Base-by-base conservation (phyloP, 2,329 filamentous ascomycete species). In the Cladosporium sp. region DNA sequence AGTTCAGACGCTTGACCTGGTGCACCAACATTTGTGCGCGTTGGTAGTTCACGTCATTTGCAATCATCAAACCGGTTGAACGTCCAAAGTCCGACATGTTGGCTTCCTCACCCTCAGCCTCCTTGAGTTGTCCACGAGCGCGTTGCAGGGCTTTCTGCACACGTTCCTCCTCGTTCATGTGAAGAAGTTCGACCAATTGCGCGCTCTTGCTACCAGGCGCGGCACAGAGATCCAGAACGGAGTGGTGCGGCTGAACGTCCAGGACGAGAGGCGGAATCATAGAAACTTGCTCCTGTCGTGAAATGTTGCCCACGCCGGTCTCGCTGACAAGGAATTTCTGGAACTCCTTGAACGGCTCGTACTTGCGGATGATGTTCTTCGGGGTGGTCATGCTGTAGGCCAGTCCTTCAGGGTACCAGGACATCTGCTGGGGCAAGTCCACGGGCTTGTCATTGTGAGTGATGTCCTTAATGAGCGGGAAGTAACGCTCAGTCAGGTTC, bases 361-460 rank as follows among this genome's bases (percentile, higher is more conserved):
- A 97, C 76, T 93, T 93, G 73, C 95, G 90, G 68, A 99, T 87
- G 70, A 98, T 90, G 75, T 96, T 93, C 85, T 98, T 99, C 68
- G 95, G 92, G 6, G 94, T 98, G 55, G 93, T 97, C 93, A 98
- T 98, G 79, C 89, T 93, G 91, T 96, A 99, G 59, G 95, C 95
- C 67, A 99, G 88, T 75, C 92, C 88, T 76, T 98, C 93, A 50
- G 95, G 95, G 78, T 97, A 99, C 92, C 94, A 98, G 35, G 88
- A 83, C 65, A 99, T 90, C 0, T 91, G 86, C 75, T 87, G 84
- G 11, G 95, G 95, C 14, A 95, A 88, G 68, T 93, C 88, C 70
- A 98, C 93, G 16, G 85, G 84, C 72, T 89, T 85, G 74, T 91
- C 94, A 79, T 99, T 92, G 75, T 89, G 87, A 75, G 91, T 86